Conservation (phyloP, 2,329 filamentous ascomycete species). For the Ambrosiella cleistominuta region DNA sequence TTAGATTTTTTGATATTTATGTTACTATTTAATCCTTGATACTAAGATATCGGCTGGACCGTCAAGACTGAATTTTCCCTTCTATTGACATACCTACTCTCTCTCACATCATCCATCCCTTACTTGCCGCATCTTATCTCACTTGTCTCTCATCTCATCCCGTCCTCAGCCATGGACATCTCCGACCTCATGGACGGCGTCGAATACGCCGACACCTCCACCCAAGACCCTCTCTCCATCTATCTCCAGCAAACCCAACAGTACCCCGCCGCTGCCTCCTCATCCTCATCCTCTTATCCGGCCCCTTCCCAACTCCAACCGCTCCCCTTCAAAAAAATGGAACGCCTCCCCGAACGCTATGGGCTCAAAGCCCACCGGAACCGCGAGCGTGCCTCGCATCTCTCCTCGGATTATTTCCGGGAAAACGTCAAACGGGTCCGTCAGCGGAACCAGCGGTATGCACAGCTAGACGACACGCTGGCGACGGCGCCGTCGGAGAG, state of each 20-base stretch:
- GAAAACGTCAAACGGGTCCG: constrained; percentile 12
- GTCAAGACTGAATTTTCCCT: no score
- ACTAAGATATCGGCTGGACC: no score
- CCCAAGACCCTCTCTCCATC: background rate
- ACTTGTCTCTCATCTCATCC: no score
- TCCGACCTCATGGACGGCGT: constrained; percentile 13
- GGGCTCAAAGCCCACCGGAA: constrained; percentile 11
- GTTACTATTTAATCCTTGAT: no score
- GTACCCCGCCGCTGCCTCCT: background rate
- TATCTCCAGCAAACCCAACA: background rate
- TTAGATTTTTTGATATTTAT: no score
- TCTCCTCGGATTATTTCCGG: constrained; percentile 10
- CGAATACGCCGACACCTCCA: background rate
- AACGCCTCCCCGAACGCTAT: constrained; percentile 10
- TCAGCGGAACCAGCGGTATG: constrained; percentile 11
- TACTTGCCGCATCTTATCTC: no score
- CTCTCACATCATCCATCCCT: no score
- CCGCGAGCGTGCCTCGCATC: constrained; percentile 10
- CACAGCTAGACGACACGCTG: constrained; percentile 8
- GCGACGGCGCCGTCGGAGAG: background rate
- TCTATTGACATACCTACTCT: no score
- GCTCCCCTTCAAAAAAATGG: constrained; percentile 9
- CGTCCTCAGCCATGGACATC: constrained; percentile 6
- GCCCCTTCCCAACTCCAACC: background rate
- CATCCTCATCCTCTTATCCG: background rate